A percentile compares a stretch with the other conserved stretches of the same genome.
These are phyloP conservation scores for Diaporthe sp. DNA, from an alignment of 2,329 filamentous ascomycete genomes.

Conservation along the genomic window DNA sequence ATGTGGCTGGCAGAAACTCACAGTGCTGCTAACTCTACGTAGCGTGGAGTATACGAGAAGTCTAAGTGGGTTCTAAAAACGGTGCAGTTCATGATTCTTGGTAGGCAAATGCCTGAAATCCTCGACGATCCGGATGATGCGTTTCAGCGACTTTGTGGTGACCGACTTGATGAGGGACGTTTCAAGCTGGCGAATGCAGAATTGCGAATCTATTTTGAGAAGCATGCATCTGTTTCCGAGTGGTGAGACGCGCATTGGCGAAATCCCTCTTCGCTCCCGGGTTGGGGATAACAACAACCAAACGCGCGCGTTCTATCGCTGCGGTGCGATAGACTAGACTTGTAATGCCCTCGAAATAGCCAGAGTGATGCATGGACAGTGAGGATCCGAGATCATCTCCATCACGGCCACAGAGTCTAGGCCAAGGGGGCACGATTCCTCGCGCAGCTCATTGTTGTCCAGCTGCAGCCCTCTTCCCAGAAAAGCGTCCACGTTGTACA, in stretches of 20 bases:
- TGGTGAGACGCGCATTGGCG: conserved; percentile 20
- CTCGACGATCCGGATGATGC: not conserved
- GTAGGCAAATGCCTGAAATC: not conserved
- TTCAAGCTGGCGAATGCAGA: conserved; percentile 6
- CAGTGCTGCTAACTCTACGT: not conserved
- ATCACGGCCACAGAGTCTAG: not conserved
- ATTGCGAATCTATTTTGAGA: conserved; percentile 26
- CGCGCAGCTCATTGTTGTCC: not conserved
- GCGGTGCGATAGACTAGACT: not conserved
- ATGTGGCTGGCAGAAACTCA: not conserved
- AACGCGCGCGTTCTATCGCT: not conserved
- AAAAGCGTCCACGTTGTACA: not conserved
- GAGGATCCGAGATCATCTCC: not conserved
- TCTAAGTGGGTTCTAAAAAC: not conserved
- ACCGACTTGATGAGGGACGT: not conserved
- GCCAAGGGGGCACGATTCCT: not conserved
- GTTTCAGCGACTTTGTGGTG: conserved; percentile 4
- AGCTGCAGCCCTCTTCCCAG: not conserved
- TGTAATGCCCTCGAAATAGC: not conserved
- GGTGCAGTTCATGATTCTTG: not conserved
- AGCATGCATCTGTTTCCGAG: not conserved
- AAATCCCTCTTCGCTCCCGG: not conserved
- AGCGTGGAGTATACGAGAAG: conserved; percentile 2
- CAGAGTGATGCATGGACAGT: not conserved
- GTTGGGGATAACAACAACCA: not conserved